These are phyloP conservation scores for Tetracladium marchalianum DNA, from an alignment of 495 filamentous ascomycete genomes.

Conservation along the genomic window DNA sequence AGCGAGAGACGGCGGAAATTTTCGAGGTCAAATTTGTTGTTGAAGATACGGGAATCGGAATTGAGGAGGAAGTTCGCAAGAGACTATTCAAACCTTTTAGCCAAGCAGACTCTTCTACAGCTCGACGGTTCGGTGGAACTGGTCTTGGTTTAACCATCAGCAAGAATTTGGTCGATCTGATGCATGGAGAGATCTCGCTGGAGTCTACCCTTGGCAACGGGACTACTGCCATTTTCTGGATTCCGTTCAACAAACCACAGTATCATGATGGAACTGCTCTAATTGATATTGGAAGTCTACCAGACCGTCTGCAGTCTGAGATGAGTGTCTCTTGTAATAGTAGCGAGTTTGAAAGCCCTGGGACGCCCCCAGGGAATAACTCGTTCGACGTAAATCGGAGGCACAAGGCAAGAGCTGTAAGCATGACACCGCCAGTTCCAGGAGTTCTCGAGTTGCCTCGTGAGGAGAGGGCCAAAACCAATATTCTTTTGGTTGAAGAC, in stretches of 20 bases:
- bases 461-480: slow-evolving; percentile 41
- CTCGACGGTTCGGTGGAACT: slow-evolving; percentile 69
- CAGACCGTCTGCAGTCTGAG: slow-evolving; percentile 53
- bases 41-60: slow-evolving; percentile 77
- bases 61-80: slow-evolving; percentile 61
- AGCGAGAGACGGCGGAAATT: slow-evolving; percentile 35
- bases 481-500: slow-evolving; percentile 71
- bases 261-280: slow-evolving; percentile 22
- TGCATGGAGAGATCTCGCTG: slow-evolving; percentile 66
- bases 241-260: slow-evolving; percentile 52
- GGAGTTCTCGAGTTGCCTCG: slow-evolving; percentile 29
- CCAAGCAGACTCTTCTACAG: slow-evolving; percentile 72
- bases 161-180: slow-evolving; percentile 68
- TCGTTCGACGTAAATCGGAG: slow-evolving; percentile 22
- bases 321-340: slow-evolving; percentile 49
- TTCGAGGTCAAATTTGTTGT: slow-evolving; percentile 52
- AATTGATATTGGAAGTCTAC: slow-evolving; percentile 41
- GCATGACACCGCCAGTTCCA: slow-evolving; percentile 15
- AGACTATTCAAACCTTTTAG: slow-evolving; percentile 79
- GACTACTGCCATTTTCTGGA: slow-evolving; percentile 58
- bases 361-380: slow-evolving; percentile 20
- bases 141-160: slow-evolving; percentile 74
- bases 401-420: slow-evolving; percentile 24
- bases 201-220: slow-evolving; percentile 46
- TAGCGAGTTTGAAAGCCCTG: slow-evolving; percentile 35